phyloP scores from a whole-genome alignment of 2,329 filamentous ascomycete species.

The Pseudocercospora vitis region DNA sequence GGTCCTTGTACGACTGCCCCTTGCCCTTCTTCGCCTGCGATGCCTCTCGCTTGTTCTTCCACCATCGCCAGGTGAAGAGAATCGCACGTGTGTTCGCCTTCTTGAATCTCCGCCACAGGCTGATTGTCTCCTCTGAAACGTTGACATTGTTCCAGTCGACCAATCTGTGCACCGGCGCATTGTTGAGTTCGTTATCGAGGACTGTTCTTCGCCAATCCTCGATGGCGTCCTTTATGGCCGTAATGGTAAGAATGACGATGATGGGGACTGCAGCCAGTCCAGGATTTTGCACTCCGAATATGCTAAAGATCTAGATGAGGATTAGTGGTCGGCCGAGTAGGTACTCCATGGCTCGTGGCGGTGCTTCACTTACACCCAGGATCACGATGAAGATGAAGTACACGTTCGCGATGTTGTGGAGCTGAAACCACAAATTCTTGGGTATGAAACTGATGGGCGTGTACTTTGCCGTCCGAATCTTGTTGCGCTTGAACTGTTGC shows the following conservation, averaged over 20 bases:
- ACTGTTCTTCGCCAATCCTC: constrained; percentile 92
- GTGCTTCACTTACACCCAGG: constrained; percentile 68
- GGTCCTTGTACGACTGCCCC: constrained; percentile 48
- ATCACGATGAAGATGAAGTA: constrained; percentile 98
- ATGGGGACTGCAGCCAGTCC: constrained; percentile 86
- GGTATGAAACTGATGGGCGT: constrained; percentile 92
- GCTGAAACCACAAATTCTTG: constrained; percentile 96
- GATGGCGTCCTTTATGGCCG: constrained; percentile 89
- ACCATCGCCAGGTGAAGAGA: constrained; percentile 55
- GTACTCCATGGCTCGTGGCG: constrained; percentile 30
- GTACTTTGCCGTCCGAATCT: constrained; percentile 97
- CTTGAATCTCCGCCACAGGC: constrained; percentile 82
- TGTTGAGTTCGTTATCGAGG: constrained; percentile 91
- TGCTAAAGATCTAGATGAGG: constrained; percentile 71
- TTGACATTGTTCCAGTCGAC: constrained; percentile 92
- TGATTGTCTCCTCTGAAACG: constrained; percentile 80
- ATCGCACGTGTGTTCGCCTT: constrained; percentile 73
- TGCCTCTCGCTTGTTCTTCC: constrained; percentile 45
- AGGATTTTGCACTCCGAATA: constrained; percentile 90
- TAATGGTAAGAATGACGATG: constrained; percentile 87
- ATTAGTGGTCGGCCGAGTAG: constrained; percentile 12
- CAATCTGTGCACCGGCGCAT: constrained; percentile 88
- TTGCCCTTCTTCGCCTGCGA: constrained; percentile 48
- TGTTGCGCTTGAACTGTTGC: constrained; percentile 78
- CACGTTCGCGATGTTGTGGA: constrained; percentile 97